Evolutionary conservation across 495 filamentous ascomycete species (phyloP), one percentile per base, ranked within the genome.

Genomic region (Talaromyces nanjingensis): DNA sequence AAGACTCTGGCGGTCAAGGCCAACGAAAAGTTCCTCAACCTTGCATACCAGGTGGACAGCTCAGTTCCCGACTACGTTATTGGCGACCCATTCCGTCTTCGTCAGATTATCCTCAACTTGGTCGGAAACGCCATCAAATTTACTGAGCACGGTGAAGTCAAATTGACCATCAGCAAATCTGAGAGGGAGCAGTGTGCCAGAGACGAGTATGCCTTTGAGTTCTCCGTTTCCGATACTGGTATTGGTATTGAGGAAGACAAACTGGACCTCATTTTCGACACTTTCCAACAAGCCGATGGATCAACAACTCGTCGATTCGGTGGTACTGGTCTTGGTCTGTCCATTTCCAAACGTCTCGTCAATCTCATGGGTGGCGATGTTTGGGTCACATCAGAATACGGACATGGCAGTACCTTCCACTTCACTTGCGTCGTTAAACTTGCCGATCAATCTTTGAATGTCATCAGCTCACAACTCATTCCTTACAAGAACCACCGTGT

Each of bases 281-380:
- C 94, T 14, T 99, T 99, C 87, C 96, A 97, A 70, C 94, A 99
- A 78, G 94, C 94, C 9, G 94, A 99, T 77, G 94, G 94, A 34
- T 97, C 93, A 8, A 99, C 96, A 69, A 99, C 94, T 9, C 84
- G 94, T 42, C 91, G 96, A 68, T 99, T 99, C 71, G 94, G 94
- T 71, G 94, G 94, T 67, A 99, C 94, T 27, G 94, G 94, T 63
- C 84, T 99, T 25, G 94, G 94, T 65, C 80, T 99, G 42, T 97
- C 93, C 16, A 99, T 99, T 71, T 99, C 94, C 18, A 93, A 96
- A 79, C 86, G 92, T 65, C 79, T 99, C 34, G 94, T 98, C 55
- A 96, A 93, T 70, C 81, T 99, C 63, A 99, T 99, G 94, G 91
- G 94, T 65, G 94, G 94, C 74, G 89, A 92, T 69, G 90, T 99